Evolutionary conservation across 805 yeast species (phyloP).

Genomic region (Pichia heedii): DNA sequence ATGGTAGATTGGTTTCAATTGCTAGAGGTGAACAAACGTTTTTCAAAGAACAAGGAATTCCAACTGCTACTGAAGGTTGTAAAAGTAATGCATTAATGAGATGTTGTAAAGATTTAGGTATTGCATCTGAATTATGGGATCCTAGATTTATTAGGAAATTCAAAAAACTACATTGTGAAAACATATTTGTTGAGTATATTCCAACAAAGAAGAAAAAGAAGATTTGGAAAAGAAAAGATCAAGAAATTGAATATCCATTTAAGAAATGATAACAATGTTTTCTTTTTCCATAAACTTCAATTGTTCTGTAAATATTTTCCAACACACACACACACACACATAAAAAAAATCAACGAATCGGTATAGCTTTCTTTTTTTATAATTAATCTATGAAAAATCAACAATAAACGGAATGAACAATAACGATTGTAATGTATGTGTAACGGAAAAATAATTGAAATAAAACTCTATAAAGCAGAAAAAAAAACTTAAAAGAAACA

Average conservation of each 20-base stretch:
- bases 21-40: constrained; percentile 96
- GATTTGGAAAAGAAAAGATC: constrained; percentile 85
- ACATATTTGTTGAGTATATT: constrained; percentile 77
- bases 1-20: constrained; percentile 80
- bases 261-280: constrained; percentile 36
- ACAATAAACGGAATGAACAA: too few species aligned
- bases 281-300: too few species aligned
- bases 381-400: too few species aligned
- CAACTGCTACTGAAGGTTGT: constrained; percentile 97
- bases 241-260: constrained; percentile 79
- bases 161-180: constrained; percentile 62
- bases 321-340: neutral
- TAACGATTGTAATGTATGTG: too few species aligned
- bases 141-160: constrained; percentile 74
- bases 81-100: constrained; percentile 95
- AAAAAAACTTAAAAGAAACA: too few species aligned
- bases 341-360: too few species aligned
- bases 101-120: constrained; percentile 94
- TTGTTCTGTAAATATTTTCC: too few species aligned
- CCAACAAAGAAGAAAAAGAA: constrained; percentile 78
- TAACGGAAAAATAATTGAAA: too few species aligned
- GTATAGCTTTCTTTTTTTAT: too few species aligned
- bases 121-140: constrained; percentile 97
- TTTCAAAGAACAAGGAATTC: constrained; percentile 75
- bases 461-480: too few species aligned